Conservation (phyloP, 495 filamentous ascomycete species). For the Xylaria longipes region DNA sequence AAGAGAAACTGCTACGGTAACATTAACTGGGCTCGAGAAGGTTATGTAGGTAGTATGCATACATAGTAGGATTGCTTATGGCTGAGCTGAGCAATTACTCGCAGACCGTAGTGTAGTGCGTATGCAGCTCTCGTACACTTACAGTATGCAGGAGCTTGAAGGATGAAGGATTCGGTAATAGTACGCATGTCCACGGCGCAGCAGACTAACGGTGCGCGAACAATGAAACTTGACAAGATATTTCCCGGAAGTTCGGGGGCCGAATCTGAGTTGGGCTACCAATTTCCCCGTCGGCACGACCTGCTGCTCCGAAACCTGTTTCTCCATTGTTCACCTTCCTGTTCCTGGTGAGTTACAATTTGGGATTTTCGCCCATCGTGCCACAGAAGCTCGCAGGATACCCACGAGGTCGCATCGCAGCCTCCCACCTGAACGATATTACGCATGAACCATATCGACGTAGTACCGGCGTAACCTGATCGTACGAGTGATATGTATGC, state of each 20-base stretch:
- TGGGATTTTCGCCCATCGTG: neutral
- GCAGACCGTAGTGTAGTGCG: too few relatives aligned
- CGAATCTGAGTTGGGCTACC: neutral
- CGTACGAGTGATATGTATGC: slow-evolving; percentile 1
- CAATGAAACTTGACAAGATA: neutral
- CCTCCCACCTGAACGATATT: neutral
- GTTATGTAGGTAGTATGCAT: neutral
- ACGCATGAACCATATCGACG: neutral
- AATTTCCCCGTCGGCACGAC: neutral
- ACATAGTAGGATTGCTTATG: neutral
- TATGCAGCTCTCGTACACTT: neutral
- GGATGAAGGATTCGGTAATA: slow-evolving; percentile 4
- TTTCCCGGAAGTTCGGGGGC: neutral
- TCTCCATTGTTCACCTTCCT: neutral
- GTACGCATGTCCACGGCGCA: neutral
- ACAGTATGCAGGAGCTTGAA: neutral
- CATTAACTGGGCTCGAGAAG: neutral
- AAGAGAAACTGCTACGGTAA: neutral
- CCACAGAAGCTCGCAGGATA: neutral
- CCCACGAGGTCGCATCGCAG: neutral
- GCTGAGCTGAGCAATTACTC: slow-evolving; percentile 1
- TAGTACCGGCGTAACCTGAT: neutral
- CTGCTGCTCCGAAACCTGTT: slow-evolving; percentile 3
- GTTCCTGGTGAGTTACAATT: neutral
- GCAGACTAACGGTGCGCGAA: neutral